These are phyloP conservation scores for Tardiomyces digboiensis DNA, from an alignment of 1,139 yeast genomes.

Conservation along the genomic window DNA sequence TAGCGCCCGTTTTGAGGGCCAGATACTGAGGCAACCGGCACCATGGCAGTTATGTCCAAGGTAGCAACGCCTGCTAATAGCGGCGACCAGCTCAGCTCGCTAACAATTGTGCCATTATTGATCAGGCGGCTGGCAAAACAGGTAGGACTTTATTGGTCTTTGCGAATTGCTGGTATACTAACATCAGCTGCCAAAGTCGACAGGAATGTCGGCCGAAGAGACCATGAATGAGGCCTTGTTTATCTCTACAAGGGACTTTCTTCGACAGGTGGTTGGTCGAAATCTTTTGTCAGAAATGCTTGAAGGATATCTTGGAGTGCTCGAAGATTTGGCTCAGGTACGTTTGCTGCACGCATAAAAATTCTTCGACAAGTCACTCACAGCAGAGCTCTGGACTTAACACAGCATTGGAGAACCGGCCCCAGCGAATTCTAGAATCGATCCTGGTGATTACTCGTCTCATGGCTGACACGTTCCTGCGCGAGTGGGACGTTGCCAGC, in stretches of 20 bases:
- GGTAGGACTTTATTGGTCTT: conserved; percentile 6
- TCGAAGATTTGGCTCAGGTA: not conserved
- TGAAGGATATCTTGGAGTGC: not conserved
- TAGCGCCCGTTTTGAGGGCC: too few species aligned
- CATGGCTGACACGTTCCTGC: conserved; percentile 22
- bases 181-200: not conserved
- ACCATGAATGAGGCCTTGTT: not conserved
- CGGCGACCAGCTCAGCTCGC: not conserved
- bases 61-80: not conserved
- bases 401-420: conserved; percentile 20
- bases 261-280: not conserved
- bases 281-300: not conserved
- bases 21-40: too few species aligned
- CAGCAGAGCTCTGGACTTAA: conserved; percentile 7
- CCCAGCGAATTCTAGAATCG: conserved; percentile 18
- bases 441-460: conserved; percentile 22
- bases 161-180: not conserved
- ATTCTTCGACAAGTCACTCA: too few species aligned
- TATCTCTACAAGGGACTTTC: not conserved
- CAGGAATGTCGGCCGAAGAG: not conserved
- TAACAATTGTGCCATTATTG: not conserved
- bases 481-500: conserved; percentile 25
- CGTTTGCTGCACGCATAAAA: too few species aligned
- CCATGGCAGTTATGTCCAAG: not conserved
- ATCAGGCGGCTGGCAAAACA: conserved; percentile 7